phyloP scores from a whole-genome alignment of 1,284 basidiomycete species.

The Ceratorhiza oryzae-sativae region DNA sequence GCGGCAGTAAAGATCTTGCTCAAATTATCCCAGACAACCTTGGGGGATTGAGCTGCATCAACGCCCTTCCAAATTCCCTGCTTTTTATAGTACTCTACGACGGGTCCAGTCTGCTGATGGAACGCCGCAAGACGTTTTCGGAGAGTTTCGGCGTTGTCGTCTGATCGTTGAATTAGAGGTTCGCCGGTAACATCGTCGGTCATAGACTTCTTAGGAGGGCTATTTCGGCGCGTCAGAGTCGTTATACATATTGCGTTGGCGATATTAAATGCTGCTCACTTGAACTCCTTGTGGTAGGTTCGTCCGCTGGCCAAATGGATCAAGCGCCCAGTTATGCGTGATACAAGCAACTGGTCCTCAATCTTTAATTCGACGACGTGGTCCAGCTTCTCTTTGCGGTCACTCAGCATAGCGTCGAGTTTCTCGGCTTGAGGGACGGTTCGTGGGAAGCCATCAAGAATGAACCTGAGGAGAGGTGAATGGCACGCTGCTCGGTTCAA shows the following conservation, averaged over 20 bases:
- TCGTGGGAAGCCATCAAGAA: slow-evolving; percentile 97
- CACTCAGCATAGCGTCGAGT: slow-evolving; percentile 88
- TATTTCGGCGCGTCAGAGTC: slow-evolving; percentile 51
- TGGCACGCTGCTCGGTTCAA: background rate
- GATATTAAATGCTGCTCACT: slow-evolving; percentile 69
- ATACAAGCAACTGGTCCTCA: slow-evolving; percentile 94
- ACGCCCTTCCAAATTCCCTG: slow-evolving; percentile 89
- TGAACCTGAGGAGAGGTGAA: slow-evolving; percentile 69
- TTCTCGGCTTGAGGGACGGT: slow-evolving; percentile 98
- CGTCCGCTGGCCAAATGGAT: slow-evolving; percentile 90
- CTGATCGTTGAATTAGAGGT: slow-evolving; percentile 90
- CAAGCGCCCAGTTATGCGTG: slow-evolving; percentile 94
- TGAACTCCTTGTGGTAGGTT: slow-evolving; percentile 95
- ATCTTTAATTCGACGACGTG: slow-evolving; percentile 92
- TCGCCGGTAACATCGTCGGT: slow-evolving; percentile 95
- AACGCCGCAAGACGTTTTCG: slow-evolving; percentile 87
- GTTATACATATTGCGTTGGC: too few relatives aligned
- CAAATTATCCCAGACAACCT: slow-evolving; percentile 89
- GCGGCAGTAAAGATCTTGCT: slow-evolving; percentile 61
- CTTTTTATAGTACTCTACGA: slow-evolving; percentile 95
- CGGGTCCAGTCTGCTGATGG: slow-evolving; percentile 93
- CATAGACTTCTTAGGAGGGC: slow-evolving; percentile 95
- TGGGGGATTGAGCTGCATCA: slow-evolving; percentile 92
- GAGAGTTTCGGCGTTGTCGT: slow-evolving; percentile 93
- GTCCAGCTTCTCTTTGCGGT: slow-evolving; percentile 87